Base-by-base conservation (phyloP, 345 rosid genomes). In the Citrus sinensis region DNA sequence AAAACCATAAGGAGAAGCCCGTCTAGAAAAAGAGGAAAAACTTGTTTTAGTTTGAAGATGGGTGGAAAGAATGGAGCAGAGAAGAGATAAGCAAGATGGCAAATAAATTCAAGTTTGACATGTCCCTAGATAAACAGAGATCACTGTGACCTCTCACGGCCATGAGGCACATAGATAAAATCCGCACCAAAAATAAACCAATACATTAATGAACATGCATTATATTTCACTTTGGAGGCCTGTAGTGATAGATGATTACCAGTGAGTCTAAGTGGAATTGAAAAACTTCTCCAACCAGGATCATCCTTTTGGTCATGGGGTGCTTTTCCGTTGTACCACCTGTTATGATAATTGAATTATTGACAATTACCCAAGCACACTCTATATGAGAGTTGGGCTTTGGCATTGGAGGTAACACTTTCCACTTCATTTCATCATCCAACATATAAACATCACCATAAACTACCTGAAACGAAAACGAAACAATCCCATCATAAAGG, bases 311-410 rank as follows among this genome's bases (percentile, higher is more conserved):
- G 77, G 88, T 93, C 73, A 87, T 81, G 0, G 98, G 97, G 79
- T 95, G 97, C 88, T 92, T 90, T 80, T 92, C 97, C 0, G 95
- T 88, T 10, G 95, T 92, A 34, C 98, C 98, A 63, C 98, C 97
- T 0, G 90, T 74, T 61, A 93, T 90, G 79, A 92, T 83, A 10
- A 93, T 86, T 17, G 95, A 93, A 84, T 91, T 91, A 86, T 93
- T 95, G 69, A 89, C 87, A 0, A 93, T 71, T 32, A 90, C 87
- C 98, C 98, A 95, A 3, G 97, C 82, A 20, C 85, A 90, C 82
- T 93, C 98, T 64, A 92, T 91, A 77, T 93, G 98, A 42, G 98
- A 93, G 85, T 90, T 78, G 19, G 93, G 90, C 84, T 93, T 93
- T 65, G 97, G 98, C 97, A 95, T 87, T 32, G 92, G 82, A 62